Evolutionary conservation across 2,329 filamentous ascomycete genomes (phyloP).

Genomic region (Colletotrichum sidae): DNA sequence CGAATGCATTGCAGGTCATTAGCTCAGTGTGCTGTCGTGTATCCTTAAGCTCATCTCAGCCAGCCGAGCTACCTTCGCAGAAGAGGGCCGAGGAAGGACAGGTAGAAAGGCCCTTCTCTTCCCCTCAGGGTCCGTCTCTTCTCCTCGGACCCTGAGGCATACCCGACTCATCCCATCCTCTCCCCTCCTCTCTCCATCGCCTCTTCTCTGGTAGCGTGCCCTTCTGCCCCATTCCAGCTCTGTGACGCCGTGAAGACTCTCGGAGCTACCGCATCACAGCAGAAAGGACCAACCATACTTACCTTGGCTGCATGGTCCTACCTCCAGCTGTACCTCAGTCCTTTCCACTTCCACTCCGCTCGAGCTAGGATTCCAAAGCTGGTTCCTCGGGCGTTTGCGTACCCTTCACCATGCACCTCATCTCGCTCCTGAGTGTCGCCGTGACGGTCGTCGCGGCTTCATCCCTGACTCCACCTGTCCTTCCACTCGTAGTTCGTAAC

Average conservation of each 20-base stretch:
- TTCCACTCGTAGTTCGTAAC: constrained; percentile 69
- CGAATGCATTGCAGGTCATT: too few species aligned
- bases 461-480: constrained; percentile 65
- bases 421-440: constrained; percentile 47
- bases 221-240: neutral
- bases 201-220: neutral
- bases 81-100: constrained; percentile 8
- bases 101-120: neutral
- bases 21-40: too few species aligned
- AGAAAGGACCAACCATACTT: neutral
- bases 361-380: constrained; percentile 1
- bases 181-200: neutral
- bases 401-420: constrained; percentile 43
- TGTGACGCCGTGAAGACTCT: neutral
- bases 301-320: neutral
- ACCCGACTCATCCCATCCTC: neutral
- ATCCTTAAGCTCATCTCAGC: too few species aligned
- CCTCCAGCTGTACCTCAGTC: too few species aligned
- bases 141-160: neutral
- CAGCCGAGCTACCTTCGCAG: neutral
- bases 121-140: neutral
- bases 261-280: neutral
- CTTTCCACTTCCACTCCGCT: too few species aligned
- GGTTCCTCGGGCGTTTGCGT: constrained; percentile 10
- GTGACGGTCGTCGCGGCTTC: constrained; percentile 56